phyloP scores from a whole-genome alignment of 345 rosid genomes.

The Populus pruinosa region DNA sequence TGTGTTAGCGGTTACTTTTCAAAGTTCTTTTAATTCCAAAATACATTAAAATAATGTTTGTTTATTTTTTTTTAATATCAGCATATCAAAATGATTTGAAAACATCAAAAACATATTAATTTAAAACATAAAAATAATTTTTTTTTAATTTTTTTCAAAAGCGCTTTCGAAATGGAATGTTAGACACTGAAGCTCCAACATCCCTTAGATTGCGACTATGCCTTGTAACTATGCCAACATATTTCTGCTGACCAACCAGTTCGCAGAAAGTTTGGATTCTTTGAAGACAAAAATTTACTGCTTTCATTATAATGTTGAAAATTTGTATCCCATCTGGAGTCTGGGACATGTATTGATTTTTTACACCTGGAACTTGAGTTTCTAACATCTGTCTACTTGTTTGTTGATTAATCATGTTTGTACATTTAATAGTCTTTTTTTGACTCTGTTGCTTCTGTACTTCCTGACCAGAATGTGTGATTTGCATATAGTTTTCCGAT shows the following conservation, averaged over 20 bases:
- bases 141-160: no score
- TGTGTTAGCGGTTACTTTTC: no score
- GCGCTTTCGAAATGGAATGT: no score
- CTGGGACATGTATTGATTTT: neutral
- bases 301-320: neutral
- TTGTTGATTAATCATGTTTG: neutral
- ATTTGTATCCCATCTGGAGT: neutral
- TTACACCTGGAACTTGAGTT: neutral
- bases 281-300: neutral
- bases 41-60: no score
- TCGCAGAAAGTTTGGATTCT: neutral
- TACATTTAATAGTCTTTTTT: neutral
- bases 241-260: neutral
- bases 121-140: no score
- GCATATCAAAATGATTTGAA: no score
- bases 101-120: no score
- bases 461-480: conserved; percentile 20
- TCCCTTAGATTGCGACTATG: no score
- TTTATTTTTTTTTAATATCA: no score
- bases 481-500: conserved; percentile 44
- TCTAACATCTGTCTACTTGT: neutral
- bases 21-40: no score
- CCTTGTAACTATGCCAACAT: neutral
- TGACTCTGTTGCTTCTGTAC: conserved; percentile 9
- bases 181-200: no score